A percentile compares a stretch with the other conserved stretches of the same genome.
Conservation (phyloP, 192 early-diverging fungal species). For the Coemansia brasiliensis region DNA sequence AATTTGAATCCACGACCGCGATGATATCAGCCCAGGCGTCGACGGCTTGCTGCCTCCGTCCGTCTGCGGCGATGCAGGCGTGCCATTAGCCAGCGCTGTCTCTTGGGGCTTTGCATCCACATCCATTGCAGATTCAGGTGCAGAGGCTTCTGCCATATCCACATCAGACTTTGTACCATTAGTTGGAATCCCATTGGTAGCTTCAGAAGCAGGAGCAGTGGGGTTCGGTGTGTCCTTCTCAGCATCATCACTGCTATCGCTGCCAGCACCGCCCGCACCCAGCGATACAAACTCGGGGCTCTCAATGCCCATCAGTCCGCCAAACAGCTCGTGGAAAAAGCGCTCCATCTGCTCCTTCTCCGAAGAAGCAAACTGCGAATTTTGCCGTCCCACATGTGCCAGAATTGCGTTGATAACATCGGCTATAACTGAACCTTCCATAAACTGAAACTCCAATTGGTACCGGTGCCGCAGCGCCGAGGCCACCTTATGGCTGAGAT, state of each 20-base stretch:
- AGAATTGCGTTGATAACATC: conserved; percentile 77
- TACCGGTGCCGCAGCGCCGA: conserved; percentile 59
- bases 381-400: conserved; percentile 66
- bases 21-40: conserved; percentile 52
- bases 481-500: conserved; percentile 45
- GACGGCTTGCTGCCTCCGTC: conserved; percentile 51
- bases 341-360: conserved; percentile 77
- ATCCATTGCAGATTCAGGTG: conserved; percentile 4
- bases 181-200: conserved; percentile 13
- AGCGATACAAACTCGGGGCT: conserved; percentile 4
- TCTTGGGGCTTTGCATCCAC: conserved; percentile 2
- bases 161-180: conserved; percentile 12
- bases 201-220: neutral
- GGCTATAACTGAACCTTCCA: conserved; percentile 71
- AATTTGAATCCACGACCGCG: conserved; percentile 56
- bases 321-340: conserved; percentile 75
- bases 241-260: conserved; percentile 2
- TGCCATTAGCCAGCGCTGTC: conserved; percentile 6
- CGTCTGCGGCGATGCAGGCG: neutral
- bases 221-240: neutral
- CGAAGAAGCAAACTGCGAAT: conserved; percentile 53
- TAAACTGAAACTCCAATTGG: conserved; percentile 81
- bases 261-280: neutral
- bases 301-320: conserved; percentile 46
- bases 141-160: neutral